Conservation (phyloP, 805 yeast genomes). For the Yarrowia osloensis region DNA sequence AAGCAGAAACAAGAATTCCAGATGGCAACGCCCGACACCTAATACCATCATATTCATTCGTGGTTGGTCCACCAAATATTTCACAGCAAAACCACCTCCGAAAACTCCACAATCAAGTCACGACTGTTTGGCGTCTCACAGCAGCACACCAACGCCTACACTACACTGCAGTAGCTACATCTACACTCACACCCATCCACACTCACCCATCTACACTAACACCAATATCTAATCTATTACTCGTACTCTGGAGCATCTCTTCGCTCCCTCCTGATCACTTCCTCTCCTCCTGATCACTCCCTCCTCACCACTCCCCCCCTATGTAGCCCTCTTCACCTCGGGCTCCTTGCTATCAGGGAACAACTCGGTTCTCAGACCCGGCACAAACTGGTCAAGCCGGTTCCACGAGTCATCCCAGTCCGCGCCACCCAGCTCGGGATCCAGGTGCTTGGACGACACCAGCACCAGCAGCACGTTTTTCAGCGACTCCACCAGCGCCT, state of each 20-base stretch:
- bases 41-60: no score
- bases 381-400: constrained; percentile 44
- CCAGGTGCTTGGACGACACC: constrained; percentile 40
- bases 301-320: neutral
- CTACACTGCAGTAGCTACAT: no score
- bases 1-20: no score
- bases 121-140: no score
- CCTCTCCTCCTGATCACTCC: neutral
- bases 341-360: constrained; percentile 31
- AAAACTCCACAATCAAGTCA: no score
- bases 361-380: constrained; percentile 40
- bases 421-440: constrained; percentile 35
- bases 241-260: no score
- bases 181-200: neutral
- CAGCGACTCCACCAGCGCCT: constrained; percentile 46
- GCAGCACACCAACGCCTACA: no score
- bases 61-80: no score
- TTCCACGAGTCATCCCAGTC: constrained; percentile 46
- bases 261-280: no score
- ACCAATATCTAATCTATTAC: constrained; percentile 1
- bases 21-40: no score
- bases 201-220: no score
- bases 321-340: neutral
- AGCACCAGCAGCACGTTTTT: constrained; percentile 48
- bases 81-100: no score